These are phyloP conservation scores for Aureobasidium sp. DNA, from an alignment of 2,329 filamentous ascomycete species.

Conservation along the genomic window DNA sequence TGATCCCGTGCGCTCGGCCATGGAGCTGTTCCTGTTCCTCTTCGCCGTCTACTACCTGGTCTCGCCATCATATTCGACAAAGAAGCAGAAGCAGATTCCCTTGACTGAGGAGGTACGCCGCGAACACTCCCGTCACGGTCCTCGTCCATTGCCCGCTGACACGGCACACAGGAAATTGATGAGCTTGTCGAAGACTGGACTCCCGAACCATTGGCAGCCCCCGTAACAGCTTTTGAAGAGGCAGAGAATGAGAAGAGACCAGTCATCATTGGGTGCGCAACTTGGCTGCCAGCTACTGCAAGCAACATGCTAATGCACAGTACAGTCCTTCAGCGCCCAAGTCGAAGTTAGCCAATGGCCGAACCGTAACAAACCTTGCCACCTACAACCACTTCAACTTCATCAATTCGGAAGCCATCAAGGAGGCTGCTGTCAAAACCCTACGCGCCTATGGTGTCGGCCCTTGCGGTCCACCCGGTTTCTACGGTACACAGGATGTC, in stretches of 20 bases:
- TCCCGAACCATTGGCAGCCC: constrained; percentile 80
- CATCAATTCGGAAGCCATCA: constrained; percentile 82
- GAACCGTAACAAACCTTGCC: constrained; percentile 86
- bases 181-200: constrained; percentile 95
- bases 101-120: constrained; percentile 66
- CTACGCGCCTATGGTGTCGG: constrained; percentile 94
- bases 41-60: constrained; percentile 94
- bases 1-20: constrained; percentile 85
- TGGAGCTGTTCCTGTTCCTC: constrained; percentile 87
- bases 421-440: constrained; percentile 90
- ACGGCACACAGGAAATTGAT: constrained; percentile 68
- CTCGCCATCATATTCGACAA: constrained; percentile 84
- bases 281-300: not conserved
- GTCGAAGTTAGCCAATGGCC: constrained; percentile 78
- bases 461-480: constrained; percentile 91
- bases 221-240: constrained; percentile 68
- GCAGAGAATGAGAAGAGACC: constrained; percentile 77
- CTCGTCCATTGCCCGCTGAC: not conserved
- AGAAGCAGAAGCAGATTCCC: constrained; percentile 82
- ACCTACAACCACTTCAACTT: constrained; percentile 99
- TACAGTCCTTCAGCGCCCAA: constrained; percentile 79
- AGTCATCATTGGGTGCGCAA: constrained; percentile 72
- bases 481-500: constrained; percentile 97
- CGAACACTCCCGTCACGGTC: not conserved
- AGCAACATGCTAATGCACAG: not conserved